Percentiles rank a stretch among this genome's conserved stretches.
Evolutionary conservation across 1,284 basidiomycete species (phyloP).

Genomic region (Mycena citricolor): DNA sequence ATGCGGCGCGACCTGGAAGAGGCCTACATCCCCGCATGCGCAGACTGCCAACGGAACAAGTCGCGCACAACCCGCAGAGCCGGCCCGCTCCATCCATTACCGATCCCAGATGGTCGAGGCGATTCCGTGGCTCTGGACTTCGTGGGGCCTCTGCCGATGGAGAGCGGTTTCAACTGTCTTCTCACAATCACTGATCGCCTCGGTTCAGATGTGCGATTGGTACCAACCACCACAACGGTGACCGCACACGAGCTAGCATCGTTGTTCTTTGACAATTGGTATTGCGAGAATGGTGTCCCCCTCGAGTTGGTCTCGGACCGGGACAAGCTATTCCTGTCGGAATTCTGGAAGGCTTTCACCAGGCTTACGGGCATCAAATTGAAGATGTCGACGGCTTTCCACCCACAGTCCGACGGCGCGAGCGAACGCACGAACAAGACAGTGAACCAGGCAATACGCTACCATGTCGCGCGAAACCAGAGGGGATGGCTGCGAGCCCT

Average conservation of each 20-base stretch:
- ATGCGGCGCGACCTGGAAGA: constrained; percentile 31
- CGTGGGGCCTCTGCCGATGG: constrained; percentile 32
- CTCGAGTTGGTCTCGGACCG: constrained; percentile 28
- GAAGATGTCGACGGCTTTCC: constrained; percentile 19
- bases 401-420: constrained; percentile 22
- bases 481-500: constrained; percentile 37
- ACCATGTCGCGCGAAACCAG: constrained; percentile 35
- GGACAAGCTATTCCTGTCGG: constrained; percentile 29
- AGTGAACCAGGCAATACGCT: constrained; percentile 29
- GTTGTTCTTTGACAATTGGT: constrained; percentile 33
- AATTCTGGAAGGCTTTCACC: constrained; percentile 26
- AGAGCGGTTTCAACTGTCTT: constrained; percentile 34
- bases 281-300: constrained; percentile 35
- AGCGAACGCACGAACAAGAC: constrained; percentile 28
- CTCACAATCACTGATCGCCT: constrained; percentile 41
- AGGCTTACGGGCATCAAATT: constrained; percentile 16
- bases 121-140: constrained; percentile 34
- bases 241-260: constrained; percentile 32
- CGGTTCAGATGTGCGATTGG: constrained; percentile 35
- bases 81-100: constrained; percentile 33
- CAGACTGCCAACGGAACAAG: constrained; percentile 34
- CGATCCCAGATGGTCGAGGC: constrained; percentile 26
- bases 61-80: not conserved
- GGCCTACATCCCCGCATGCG: constrained; percentile 32
- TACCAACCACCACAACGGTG: constrained; percentile 26